Conservation (phyloP, 2,329 filamentous ascomycete species). For the Paecilomyces sp. region DNA sequence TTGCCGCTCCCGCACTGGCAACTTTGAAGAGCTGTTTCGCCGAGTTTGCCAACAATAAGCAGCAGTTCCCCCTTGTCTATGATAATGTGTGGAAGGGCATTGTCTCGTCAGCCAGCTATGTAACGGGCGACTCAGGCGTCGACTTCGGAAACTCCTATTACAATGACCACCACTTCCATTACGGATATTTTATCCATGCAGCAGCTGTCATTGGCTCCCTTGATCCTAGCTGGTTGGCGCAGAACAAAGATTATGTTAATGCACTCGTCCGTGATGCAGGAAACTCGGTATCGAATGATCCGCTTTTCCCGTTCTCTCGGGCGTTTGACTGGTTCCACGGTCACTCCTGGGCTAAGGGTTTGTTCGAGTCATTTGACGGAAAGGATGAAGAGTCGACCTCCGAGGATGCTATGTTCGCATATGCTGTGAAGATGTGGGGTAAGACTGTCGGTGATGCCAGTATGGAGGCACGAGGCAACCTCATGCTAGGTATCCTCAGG, state of each 20-base stretch:
- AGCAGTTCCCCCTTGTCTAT: conserved; percentile 54
- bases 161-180: conserved; percentile 58
- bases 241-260: conserved; percentile 75
- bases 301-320: conserved; percentile 72
- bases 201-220: conserved; percentile 76
- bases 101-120: conserved; percentile 68
- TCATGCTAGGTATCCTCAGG: conserved; percentile 74
- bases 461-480: conserved; percentile 74
- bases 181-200: conserved; percentile 80
- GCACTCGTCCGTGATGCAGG: conserved; percentile 75
- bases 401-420: conserved; percentile 82
- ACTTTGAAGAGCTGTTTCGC: conserved; percentile 61
- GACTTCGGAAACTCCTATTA: conserved; percentile 90
- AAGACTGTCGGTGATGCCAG: conserved; percentile 64
- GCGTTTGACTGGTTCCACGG: conserved; percentile 92
- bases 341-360: conserved; percentile 76
- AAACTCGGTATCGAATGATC: conserved; percentile 65
- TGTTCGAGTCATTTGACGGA: conserved; percentile 48
- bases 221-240: conserved; percentile 64
- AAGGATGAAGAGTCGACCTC: conserved; percentile 70
- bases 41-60: conserved; percentile 59
- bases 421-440: conserved; percentile 93
- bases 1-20: conserved; percentile 52
- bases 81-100: conserved; percentile 66
- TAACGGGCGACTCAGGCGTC: conserved; percentile 57